These are phyloP conservation scores for Debaryomyces coudertii DNA, from an alignment of 1,139 yeast species.

Conservation along the genomic window DNA sequence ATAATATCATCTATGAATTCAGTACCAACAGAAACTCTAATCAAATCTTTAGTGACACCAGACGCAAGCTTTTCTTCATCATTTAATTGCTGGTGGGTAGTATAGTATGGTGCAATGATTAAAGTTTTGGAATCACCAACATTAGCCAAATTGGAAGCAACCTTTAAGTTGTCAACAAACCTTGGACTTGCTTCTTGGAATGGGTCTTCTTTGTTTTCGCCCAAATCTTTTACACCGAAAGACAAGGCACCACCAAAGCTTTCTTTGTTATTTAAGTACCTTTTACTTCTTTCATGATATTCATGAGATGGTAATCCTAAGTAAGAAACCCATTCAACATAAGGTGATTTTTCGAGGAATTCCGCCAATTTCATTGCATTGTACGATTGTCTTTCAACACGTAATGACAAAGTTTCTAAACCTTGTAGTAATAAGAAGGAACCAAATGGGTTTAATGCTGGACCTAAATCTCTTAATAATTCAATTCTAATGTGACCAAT, in stretches of 20 bases:
- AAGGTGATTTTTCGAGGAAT: constrained; percentile 69
- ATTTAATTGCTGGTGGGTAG: constrained; percentile 89
- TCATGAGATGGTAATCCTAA: constrained; percentile 87
- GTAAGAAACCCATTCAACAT: constrained; percentile 87
- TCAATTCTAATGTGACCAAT: constrained; percentile 83
- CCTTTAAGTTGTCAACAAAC: constrained; percentile 78
- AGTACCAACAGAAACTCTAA: constrained; percentile 88
- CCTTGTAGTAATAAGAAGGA: constrained; percentile 88
- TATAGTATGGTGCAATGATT: constrained; percentile 92
- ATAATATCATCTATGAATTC: constrained; percentile 89
- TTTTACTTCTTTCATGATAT: constrained; percentile 79
- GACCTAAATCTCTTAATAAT: constrained; percentile 89
- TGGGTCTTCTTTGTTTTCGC: constrained; percentile 50
- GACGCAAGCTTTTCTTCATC: constrained; percentile 79
- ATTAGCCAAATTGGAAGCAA: constrained; percentile 91
- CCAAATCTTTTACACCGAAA: constrained; percentile 78
- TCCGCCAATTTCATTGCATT: constrained; percentile 84
- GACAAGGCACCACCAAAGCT: constrained; percentile 88
- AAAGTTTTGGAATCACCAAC: constrained; percentile 96
- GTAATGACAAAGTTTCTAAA: constrained; percentile 86
- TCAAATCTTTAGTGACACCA: constrained; percentile 86
- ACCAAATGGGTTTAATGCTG: constrained; percentile 85
- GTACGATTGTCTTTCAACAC: constrained; percentile 88
- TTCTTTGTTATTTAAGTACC: constrained; percentile 63
- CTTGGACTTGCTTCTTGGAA: constrained; percentile 76